phyloP scores from a whole-genome alignment of 2,329 filamentous ascomycete species.

The Microdochium paspali region DNA sequence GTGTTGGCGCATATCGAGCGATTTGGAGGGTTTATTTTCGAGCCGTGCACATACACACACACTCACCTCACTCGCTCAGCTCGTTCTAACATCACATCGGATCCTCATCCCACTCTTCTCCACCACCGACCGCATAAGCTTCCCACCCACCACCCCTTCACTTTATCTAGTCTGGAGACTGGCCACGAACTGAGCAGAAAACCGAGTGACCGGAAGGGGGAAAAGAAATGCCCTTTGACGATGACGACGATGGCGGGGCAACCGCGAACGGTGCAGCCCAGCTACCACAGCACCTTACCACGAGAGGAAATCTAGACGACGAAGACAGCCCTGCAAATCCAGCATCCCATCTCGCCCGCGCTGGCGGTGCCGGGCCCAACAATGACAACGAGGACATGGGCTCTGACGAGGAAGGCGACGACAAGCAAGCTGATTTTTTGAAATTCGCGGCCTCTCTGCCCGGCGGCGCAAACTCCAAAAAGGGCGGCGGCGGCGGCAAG shows the following conservation, averaged over 20 bases:
- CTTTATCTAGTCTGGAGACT: too few relatives aligned
- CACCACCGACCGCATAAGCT: too few relatives aligned
- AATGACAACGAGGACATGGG: slow-evolving; percentile 24
- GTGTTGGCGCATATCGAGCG: too few relatives aligned
- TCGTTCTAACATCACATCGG: too few relatives aligned
- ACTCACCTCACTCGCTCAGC: too few relatives aligned
- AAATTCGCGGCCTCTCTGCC: slow-evolving; percentile 48
- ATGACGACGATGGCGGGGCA: slow-evolving; percentile 26
- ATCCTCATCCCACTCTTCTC: too few relatives aligned
- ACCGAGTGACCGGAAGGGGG: background rate
- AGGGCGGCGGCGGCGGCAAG: slow-evolving; percentile 18
- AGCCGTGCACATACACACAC: too few relatives aligned
- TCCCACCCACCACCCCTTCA: too few relatives aligned
- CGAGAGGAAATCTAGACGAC: background rate
- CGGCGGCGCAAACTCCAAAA: slow-evolving; percentile 10
- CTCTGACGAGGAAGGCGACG: slow-evolving; percentile 61
- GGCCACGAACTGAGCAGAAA: too few relatives aligned
- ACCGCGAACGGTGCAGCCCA: slow-evolving; percentile 4
- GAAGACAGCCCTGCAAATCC: slow-evolving; percentile 5
- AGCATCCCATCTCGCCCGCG: slow-evolving; percentile 10
- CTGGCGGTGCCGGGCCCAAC: slow-evolving; percentile 9
- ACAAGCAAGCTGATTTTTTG: slow-evolving; percentile 81
- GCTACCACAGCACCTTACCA: background rate
- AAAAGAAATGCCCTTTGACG: slow-evolving; percentile 28
- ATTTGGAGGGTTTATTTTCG: too few relatives aligned